Base-by-base conservation (phyloP, 495 filamentous ascomycete genomes). In the Articulospora tetracladia region DNA sequence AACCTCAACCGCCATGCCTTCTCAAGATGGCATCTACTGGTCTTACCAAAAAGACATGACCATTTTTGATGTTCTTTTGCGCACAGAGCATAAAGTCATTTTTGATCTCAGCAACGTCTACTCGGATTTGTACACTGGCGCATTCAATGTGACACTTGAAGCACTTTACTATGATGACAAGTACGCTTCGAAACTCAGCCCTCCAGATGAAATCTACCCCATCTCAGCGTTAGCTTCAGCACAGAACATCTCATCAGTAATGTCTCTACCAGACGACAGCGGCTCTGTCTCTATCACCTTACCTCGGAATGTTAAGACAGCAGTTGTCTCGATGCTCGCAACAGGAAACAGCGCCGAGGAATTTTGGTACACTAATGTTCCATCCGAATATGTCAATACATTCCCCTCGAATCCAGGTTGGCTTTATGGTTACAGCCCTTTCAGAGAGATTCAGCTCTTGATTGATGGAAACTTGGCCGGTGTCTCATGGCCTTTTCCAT, bases 31-130 rank as follows among this genome's bases (percentile, higher is more conserved):
- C 1, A 93, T 93, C 41, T 69, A 72, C 55, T 83, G 78, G 85
- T 88, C 85, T 1, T 92, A 93, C 57, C 75, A 85, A 57, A 95
- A 95, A 69, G 91, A 95, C 63, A 85, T 92, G 82, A 88, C 87
- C 0, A 75, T 83, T 58, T 92, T 85, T 70, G 75, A 86, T n/a
- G 69, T 78, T 2, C 74, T 95, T 22, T 86, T 88, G 77, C 77
- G 76, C 22, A 44, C 77, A 32, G 75, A 79, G 0, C 89, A 92
- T 65, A 92, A 85, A 69, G 68, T 93, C 61, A 90, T 93, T 41
- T 93, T 96, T 61, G 91, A 96, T 48, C 80, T 96, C 0, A 88
- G 87, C 10, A 94, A 96, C 60, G 61, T 92, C 6, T 77, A 94
- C 24, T 80, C 89, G 49, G 30, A 52, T 28, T 17, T 27, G 22